phyloP scores from a whole-genome alignment of 2,329 filamentous ascomycete species.

The Ceratocystis diversiconidia region DNA sequence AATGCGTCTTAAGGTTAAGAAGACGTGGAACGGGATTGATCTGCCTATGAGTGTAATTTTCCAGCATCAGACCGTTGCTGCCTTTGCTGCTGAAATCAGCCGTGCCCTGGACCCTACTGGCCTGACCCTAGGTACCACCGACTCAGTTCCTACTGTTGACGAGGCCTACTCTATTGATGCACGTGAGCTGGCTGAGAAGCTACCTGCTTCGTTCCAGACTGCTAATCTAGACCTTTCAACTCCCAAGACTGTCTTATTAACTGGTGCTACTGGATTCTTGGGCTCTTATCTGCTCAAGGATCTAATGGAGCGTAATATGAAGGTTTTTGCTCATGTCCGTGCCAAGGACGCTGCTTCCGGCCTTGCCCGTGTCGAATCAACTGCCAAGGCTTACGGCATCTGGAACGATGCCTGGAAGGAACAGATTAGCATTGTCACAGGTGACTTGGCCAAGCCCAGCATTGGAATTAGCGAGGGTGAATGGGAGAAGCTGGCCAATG shows the following conservation, averaged over 20 bases:
- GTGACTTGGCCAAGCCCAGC: conserved; percentile 57
- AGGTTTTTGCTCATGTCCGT: conserved; percentile 63
- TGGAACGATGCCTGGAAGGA: conserved; percentile 57
- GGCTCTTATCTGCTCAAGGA: conserved; percentile 69
- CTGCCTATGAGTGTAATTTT: conserved; percentile 26
- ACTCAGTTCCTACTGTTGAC: conserved; percentile 20
- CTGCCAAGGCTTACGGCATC: conserved; percentile 62
- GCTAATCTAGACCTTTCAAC: conserved; percentile 23
- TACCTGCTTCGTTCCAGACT: conserved; percentile 31
- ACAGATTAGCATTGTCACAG: conserved; percentile 53
- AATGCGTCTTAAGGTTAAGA: conserved; percentile 22
- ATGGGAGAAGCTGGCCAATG: conserved; percentile 51
- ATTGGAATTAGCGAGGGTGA: conserved; percentile 54
- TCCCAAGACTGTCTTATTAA: conserved; percentile 56
- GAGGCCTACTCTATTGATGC: conserved; percentile 40
- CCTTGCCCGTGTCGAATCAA: conserved; percentile 49
- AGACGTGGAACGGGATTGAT: conserved; percentile 23
- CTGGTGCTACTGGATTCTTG: conserved; percentile 79
- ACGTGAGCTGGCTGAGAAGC: conserved; percentile 33
- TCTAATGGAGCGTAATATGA: conserved; percentile 47
- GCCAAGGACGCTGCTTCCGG: conserved; percentile 47
- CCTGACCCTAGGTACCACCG: conserved; percentile 23
- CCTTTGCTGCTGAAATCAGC: conserved; percentile 25
- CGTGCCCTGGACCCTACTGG: conserved; percentile 20
- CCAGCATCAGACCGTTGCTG: conserved; percentile 23